A percentile compares a stretch with the other conserved stretches of the same genome.
These are phyloP conservation scores for Picea abies DNA, from an alignment of 83 land plant species.

Conservation along the genomic window DNA sequence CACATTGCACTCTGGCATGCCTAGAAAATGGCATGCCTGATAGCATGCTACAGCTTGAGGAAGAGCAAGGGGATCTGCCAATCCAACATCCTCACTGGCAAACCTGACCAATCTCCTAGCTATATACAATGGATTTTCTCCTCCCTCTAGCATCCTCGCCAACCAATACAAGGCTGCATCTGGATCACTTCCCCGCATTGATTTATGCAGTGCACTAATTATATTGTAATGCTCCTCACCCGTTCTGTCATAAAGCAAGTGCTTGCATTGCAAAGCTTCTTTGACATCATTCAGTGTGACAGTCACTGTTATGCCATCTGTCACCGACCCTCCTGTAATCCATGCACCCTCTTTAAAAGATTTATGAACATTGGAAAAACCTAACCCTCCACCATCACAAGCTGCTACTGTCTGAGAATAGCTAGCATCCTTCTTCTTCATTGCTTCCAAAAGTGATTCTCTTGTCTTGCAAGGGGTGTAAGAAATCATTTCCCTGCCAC, in stretches of 20 bases:
- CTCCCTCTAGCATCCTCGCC: slow-evolving; percentile 94
- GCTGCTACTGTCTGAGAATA: slow-evolving; percentile 9
- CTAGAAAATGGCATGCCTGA: slow-evolving; percentile 95
- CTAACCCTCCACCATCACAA: slow-evolving; percentile 3
- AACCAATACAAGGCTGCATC: slow-evolving; percentile 95
- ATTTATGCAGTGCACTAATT: slow-evolving; percentile 95
- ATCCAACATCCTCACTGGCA: slow-evolving; percentile 85
- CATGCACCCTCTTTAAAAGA: slow-evolving; percentile 8
- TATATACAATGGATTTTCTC: slow-evolving; percentile 89
- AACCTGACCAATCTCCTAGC: slow-evolving; percentile 84
- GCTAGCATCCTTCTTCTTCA: slow-evolving; percentile 19
- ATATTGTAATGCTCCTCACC: slow-evolving; percentile 98
- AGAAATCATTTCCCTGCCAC: slow-evolving; percentile 41
- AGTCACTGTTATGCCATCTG: slow-evolving; percentile 15
- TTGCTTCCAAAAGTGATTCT: slow-evolving; percentile 16
- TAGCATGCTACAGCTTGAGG: slow-evolving; percentile 89
- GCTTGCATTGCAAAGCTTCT: slow-evolving; percentile 88
- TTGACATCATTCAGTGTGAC: slow-evolving; percentile 62
- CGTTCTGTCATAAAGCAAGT: slow-evolving; percentile 79
- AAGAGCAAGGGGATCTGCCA: slow-evolving; percentile 88
- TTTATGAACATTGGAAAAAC: slow-evolving; percentile 12
- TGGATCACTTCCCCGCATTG: slow-evolving; percentile 90
- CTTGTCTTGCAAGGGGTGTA: slow-evolving; percentile 21
- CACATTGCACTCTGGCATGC: slow-evolving; percentile 97
- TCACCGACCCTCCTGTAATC: slow-evolving; percentile 5